Evolutionary conservation across 1,139 yeast genomes (phyloP).

Genomic region (Yamadazyma membranifaciens): DNA sequence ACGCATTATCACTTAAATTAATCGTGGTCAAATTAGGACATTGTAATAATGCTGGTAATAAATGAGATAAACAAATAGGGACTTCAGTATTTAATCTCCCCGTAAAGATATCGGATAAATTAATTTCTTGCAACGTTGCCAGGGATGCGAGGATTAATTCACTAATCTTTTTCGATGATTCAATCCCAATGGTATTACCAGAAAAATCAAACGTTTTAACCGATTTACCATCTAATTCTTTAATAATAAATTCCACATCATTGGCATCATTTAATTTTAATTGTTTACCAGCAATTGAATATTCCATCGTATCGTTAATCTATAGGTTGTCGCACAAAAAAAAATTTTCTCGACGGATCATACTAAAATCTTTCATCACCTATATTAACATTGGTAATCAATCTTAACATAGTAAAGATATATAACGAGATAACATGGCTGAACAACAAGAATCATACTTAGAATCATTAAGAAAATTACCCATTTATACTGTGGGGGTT

Average conservation of each 20-base stretch:
- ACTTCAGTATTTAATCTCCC: slow-evolving; percentile 94
- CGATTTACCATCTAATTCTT: slow-evolving; percentile 14
- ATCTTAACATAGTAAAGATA: no score
- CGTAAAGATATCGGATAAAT: slow-evolving; percentile 90
- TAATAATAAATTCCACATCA: slow-evolving; percentile 52
- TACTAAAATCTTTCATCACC: no score
- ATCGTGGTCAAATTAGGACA: slow-evolving; percentile 69
- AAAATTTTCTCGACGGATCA: slow-evolving; percentile 1
- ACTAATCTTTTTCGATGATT: slow-evolving; percentile 75
- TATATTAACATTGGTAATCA: no score
- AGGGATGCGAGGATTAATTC: slow-evolving; percentile 51
- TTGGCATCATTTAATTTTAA: slow-evolving; percentile 68
- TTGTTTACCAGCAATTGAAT: slow-evolving; percentile 74
- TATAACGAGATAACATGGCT: slow-evolving; percentile 18
- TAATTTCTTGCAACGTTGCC: slow-evolving; percentile 58
- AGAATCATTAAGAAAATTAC: slow-evolving; percentile 57
- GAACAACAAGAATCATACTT: slow-evolving; percentile 33
- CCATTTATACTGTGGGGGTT: slow-evolving; percentile 61
- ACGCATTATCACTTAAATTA: slow-evolving; percentile 91
- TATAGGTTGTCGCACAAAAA: slow-evolving; percentile 1
- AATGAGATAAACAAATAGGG: slow-evolving; percentile 71
- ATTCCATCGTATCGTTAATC: slow-evolving; percentile 11
- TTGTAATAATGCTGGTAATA: slow-evolving; percentile 70
- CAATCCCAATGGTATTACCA: slow-evolving; percentile 94
- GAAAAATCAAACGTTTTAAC: slow-evolving; percentile 71